A percentile compares a stretch with the other conserved stretches of the same genome.
Evolutionary conservation across 805 yeast genomes (phyloP).

Genomic region (Kodamaea lidongshanica): DNA sequence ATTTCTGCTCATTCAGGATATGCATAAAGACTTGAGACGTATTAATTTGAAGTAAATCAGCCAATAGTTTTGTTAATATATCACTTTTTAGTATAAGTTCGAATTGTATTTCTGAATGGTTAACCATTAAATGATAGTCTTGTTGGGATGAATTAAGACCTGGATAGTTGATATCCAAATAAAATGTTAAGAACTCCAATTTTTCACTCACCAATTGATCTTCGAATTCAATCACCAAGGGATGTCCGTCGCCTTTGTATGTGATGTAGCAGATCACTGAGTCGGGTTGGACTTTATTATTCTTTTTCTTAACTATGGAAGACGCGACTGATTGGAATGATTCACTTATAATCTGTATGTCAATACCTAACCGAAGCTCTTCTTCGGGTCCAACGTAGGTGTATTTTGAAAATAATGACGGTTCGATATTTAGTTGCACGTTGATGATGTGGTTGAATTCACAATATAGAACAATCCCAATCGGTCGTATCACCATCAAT

Average conservation of each 20-base stretch:
- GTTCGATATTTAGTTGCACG: conserved; percentile 30
- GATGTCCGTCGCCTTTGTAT: conserved; percentile 35
- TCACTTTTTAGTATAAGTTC: conserved; percentile 37
- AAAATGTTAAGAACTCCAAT: conserved; percentile 36
- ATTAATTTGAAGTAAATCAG: conserved; percentile 31
- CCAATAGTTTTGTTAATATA: conserved; percentile 29
- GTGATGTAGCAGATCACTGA: conserved; percentile 29
- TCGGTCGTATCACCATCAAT: conserved; percentile 25
- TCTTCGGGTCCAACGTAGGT: conserved; percentile 15
- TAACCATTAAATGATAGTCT: conserved; percentile 17
- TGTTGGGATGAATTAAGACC: conserved; percentile 18
- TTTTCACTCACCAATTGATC: conserved; percentile 35
- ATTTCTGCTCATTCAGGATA: conserved; percentile 18
- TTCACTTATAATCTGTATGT: conserved; percentile 29
- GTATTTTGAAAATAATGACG: conserved; percentile 29
- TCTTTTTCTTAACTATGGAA: conserved; percentile 8
- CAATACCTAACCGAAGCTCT: conserved; percentile 27
- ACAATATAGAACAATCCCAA: conserved; percentile 29
- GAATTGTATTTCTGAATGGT: conserved; percentile 25
- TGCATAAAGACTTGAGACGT: conserved; percentile 30
- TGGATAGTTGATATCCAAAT: conserved; percentile 21
- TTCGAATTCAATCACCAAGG: conserved; percentile 37
- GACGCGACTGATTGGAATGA: conserved; percentile 30
- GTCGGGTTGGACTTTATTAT: conserved; percentile 13
- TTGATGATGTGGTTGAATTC: conserved; percentile 34